phyloP scores from a whole-genome alignment of 495 filamentous ascomycete species.

The Podospora sp. region DNA sequence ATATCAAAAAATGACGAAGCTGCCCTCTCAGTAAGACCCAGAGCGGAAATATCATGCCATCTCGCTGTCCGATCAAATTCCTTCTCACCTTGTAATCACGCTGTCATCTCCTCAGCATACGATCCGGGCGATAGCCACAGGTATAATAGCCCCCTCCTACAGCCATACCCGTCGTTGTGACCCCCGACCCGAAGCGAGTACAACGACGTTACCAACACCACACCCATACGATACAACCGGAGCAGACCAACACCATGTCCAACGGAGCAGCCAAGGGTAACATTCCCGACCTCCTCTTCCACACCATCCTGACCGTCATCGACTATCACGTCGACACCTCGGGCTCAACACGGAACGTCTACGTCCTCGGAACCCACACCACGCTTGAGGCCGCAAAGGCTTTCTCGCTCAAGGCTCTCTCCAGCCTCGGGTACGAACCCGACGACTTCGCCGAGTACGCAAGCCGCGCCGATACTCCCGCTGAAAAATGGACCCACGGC shows the following conservation, averaged over 20 bases:
- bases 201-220: background rate
- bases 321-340: constrained; percentile 37
- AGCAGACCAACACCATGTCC: background rate
- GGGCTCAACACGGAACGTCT: constrained; percentile 34
- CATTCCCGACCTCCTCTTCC: constrained; percentile 40
- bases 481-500: constrained; percentile 39
- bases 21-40: too few relatives aligned
- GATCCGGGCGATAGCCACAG: too few relatives aligned
- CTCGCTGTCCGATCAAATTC: too few relatives aligned
- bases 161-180: background rate
- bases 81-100: too few relatives aligned
- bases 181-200: background rate
- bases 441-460: constrained; percentile 43
- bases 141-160: background rate
- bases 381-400: constrained; percentile 36
- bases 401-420: constrained; percentile 35
- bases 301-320: constrained; percentile 43
- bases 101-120: too few relatives aligned
- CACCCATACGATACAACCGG: background rate
- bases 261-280: constrained; percentile 8
- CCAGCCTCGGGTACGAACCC: constrained; percentile 36
- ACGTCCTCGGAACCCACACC: constrained; percentile 46
- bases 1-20: too few relatives aligned
- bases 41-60: too few relatives aligned
- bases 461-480: background rate